Base-by-base conservation (phyloP, 2,329 filamentous ascomycete genomes). In the Akanthomyces uredinophilus region DNA sequence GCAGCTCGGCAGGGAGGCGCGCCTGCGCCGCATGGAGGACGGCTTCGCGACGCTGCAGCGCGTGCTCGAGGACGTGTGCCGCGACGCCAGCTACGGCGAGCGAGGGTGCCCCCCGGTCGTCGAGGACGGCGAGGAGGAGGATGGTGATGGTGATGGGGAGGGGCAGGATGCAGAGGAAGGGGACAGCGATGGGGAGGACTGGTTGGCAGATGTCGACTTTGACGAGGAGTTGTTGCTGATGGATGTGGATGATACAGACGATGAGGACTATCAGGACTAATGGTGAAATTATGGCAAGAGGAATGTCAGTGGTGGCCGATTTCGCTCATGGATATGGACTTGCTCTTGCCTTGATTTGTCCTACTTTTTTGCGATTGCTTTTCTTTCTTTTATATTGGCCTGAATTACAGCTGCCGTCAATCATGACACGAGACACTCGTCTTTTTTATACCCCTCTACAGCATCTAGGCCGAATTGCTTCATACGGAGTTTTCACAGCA, bases 1-100 rank as follows among this genome's bases (percentile, higher is more conserved):
- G 64, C 59, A 65, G 44, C 22, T 44, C 35, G 65, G 60, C 22
- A 66, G 65, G 58, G 57, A 2, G 60, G 64, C 60, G 64, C 63
- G 39, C 64, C 68, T 68, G 24, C 66, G 63, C 35, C 53, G 50
- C 18, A 58, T 56, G 47, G 49, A 47, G 35, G 29, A 1, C 1
- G 2, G 5, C 2, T 62, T 58, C 27, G 10, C 1, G 13, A 5
- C 5, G 32, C 50, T 64, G 39, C 43, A 49, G 3, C 32, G 13
- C 24, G 22, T 35, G 22, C 44, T 62, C 13, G 27, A 27, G 10
- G 16, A 18, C 10, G 37, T 29, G 2, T 62, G 60, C 13, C 37
- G 46, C 2, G 46, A 57, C 24, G 1, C 7, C 2, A 6, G 3
- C 24, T 62, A 57, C 22, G 60, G 60, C 0, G n/a, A 57, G n/a